These are phyloP conservation scores for Russula sp. DNA, from an alignment of 768 basidiomycete genomes.

Conservation along the genomic window DNA sequence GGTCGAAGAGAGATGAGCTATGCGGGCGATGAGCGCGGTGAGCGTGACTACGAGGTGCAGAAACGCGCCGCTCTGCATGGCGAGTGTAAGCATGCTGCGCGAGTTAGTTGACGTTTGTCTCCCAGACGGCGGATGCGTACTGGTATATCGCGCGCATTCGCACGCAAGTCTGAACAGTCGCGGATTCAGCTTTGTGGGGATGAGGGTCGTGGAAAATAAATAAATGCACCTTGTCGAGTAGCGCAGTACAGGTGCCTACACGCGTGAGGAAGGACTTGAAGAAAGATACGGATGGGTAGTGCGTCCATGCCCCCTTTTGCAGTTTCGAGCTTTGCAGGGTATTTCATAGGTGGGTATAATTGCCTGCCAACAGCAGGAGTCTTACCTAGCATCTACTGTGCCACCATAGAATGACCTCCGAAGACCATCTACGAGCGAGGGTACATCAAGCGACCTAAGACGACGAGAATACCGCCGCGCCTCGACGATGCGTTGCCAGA, in stretches of 20 bases:
- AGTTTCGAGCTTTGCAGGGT: constrained; percentile 44
- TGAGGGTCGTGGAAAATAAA: background rate
- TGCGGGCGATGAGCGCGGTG: constrained; percentile 57
- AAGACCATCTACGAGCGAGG: constrained; percentile 37
- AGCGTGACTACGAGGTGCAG: constrained; percentile 63
- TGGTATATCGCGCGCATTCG: constrained; percentile 51
- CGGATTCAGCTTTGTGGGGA: constrained; percentile 1
- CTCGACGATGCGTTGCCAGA: constrained; percentile 67
- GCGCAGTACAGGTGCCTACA: constrained; percentile 37
- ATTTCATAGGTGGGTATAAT: background rate
- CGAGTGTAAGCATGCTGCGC: constrained; percentile 55
- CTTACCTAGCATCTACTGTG: constrained; percentile 39
- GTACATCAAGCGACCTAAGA: constrained; percentile 33
- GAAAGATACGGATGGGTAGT: constrained; percentile 45
- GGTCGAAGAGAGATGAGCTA: constrained; percentile 34
- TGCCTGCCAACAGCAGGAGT: background rate
- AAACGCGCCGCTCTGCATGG: constrained; percentile 73
- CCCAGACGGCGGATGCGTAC: constrained; percentile 38
- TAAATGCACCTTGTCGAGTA: constrained; percentile 48
- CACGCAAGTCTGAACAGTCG: constrained; percentile 42
- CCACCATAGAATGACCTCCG: constrained; percentile 53
- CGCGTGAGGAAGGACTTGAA: constrained; percentile 40
- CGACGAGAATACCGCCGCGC: constrained; percentile 51
- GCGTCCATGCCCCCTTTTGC: constrained; percentile 62
- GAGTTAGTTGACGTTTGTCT: constrained; percentile 10